Base-by-base conservation (phyloP, 495 filamentous ascomycete genomes). In the Corynascus novoguineensis region DNA sequence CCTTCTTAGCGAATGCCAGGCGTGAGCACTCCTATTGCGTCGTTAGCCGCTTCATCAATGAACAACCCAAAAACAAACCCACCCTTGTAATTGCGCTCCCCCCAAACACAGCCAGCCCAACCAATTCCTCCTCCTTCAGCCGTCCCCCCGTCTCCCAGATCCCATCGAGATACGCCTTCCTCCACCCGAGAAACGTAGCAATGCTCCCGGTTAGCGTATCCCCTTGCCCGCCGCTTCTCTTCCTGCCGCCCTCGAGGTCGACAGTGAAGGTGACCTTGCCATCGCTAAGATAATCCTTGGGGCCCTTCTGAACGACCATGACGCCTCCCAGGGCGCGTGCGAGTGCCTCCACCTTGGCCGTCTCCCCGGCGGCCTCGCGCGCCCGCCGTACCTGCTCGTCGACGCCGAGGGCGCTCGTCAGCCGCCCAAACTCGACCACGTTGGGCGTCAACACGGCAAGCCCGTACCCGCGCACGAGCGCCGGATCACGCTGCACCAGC, bases 381-480 rank as follows among this genome's bases (percentile, higher is more conserved):
- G 5, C 42, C 3, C 19, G 19, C 9, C 62, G 59, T 1, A 78
- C 75, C 6, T 81, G 69, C 28, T 77, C 73, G 45, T 87, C 78
- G 25, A 95, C 53, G 15, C 64, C 66, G 32, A 72, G 69, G 0
- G 84, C 85, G 53, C 87, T 76, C 49, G 88, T 88, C 49, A 98
- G 67, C 34, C 93, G 77, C 7, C 80, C 85, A 71, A 98, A 98
- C 70, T 98, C 93, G 0, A 92, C 88, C 6, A 95, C 87, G 56
- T 98, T 98, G 0, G 93, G 93, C 28, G 93, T 98, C 35, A 98
- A 73, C 41, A 98, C 90, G 48, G 90, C 96, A 46, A 90, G 78
- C 40, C 76, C 81, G 69, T 91, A 97, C 1, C 89, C 90, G 25
- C 83, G 78, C 4, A 98, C 79, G 3, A 97, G 73, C 22, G 83